Base-by-base conservation (phyloP, 83 land plant genomes). In the Picea abies region DNA sequence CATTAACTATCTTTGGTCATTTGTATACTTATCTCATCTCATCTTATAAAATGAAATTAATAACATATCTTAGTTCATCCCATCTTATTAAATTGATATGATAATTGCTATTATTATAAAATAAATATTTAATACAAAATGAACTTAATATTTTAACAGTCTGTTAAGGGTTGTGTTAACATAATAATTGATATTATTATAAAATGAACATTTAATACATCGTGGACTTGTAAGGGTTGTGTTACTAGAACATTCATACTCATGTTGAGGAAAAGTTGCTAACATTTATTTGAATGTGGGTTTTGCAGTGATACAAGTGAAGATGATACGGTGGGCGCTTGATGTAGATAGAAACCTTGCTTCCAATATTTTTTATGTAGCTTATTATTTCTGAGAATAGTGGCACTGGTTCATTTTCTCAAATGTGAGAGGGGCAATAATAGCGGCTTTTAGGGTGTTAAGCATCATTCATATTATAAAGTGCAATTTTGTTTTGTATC, bases 261-360 rank as follows among this genome's bases (percentile, higher is more conserved):
- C 39, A 26, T 26, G 76, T 72, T 9, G 17, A 22, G 32, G 9
- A 72, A n/a, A 72, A 72, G 37, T 44, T 32, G 0, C 49, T 72
- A 15, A 72, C 80, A 16, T 7, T 19, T 22, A 61, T 20, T 60
- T 60, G 3, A 79, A 79, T 32, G 1, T 60, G 65, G 60, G 19
- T 60, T 56, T 85, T 29, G 83, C 92, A 90, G 92, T 77, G 92
- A 87, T 90, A 88, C 71, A 52, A 85, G 90, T 68, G 92, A 85
- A 71, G 88, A 67, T 35, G 87, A 85, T 60, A 25, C 65, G 4
- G n/a, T 62, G 20, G 60, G 65, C 17, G 23, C 49, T 75, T 75
- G 78, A 75, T 75, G 32, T 75, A 49, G n/a, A 49, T 58, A 49
- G 5, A 1, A 75, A n/a, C 22, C 22, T 4, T 6, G 19, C 7